Percentiles rank a stretch among this genome's conserved stretches.
Evolutionary conservation across 2,329 filamentous ascomycete species (phyloP).

Genomic region (Stachybotrys echinatus): DNA sequence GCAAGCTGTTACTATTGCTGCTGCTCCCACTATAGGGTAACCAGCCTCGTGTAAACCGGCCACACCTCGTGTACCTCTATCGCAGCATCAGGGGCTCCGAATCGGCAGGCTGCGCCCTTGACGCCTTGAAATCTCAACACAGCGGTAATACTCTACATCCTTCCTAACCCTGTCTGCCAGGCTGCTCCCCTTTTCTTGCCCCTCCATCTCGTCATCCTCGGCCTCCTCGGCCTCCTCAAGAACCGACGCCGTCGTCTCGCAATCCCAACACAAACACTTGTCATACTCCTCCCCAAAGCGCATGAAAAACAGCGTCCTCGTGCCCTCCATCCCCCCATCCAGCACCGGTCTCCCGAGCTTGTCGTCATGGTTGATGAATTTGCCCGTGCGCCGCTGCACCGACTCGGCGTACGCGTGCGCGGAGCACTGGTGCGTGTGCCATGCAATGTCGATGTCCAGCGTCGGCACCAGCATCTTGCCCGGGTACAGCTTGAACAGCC

Average conservation of each 20-base stretch:
- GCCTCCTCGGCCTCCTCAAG: too few relatives aligned
- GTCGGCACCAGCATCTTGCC: constrained; percentile 30
- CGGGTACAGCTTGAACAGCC: constrained; percentile 22
- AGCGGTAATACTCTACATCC: too few relatives aligned
- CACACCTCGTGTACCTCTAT: too few relatives aligned
- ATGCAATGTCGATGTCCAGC: constrained; percentile 35
- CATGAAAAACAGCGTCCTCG: constrained; percentile 20
- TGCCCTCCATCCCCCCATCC: constrained; percentile 18
- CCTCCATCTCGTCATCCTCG: too few relatives aligned
- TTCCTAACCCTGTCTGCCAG: too few relatives aligned
- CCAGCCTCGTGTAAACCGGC: too few relatives aligned
- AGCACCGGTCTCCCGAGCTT: constrained; percentile 18
- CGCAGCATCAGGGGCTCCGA: too few relatives aligned
- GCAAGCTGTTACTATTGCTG: too few relatives aligned
- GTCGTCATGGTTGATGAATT: constrained; percentile 34
- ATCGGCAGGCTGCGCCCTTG: too few relatives aligned
- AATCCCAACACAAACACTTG: not conserved
- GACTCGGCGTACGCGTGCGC: constrained; percentile 18
- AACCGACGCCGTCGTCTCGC: not conserved
- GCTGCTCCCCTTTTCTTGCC: too few relatives aligned
- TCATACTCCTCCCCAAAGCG: constrained; percentile 14
- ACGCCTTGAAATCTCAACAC: too few relatives aligned
- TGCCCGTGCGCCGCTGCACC: constrained; percentile 9
- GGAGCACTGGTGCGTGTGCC: constrained; percentile 37
- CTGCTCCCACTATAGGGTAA: too few relatives aligned